Base-by-base conservation (phyloP, 1,139 yeast species). In the Diutina rugosa region DNA sequence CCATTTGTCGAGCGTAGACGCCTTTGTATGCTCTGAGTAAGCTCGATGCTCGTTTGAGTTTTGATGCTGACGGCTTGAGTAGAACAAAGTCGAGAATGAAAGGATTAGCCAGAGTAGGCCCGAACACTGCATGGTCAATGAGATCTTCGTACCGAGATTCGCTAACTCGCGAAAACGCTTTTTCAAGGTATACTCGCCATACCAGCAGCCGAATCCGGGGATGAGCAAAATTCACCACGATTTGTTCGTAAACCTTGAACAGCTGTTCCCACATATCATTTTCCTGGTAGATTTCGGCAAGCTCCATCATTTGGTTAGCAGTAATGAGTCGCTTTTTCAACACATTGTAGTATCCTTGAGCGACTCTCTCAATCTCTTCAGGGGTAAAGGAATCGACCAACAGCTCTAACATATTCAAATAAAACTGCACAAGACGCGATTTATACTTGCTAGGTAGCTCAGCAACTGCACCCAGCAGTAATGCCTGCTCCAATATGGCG, bases 381-480 rank as follows among this genome's bases (percentile, higher is more conserved):
- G 57, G 58, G 12, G 60, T 58, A 4, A 10, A 35, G 6, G 57
- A 61, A 46, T 81, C 79, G 6, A 80, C 78, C 51, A 79, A 72
- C 28, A 88, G 79, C 67, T 88, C 95, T 26, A 86, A 74, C 32
- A 89, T 67, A 63, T 90, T 97, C 45, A 90, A 69, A 64, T 87
- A 89, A 60, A 82, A 81, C 7, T 80, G 71, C 97, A 30, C 41
- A 10, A 49, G 35, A 28, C 35, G 18, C 3, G 35, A 9, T 12
- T 14, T 9, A 4, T 9, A 30, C 6, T 30, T 28, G 26, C 46
- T 18, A 5, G 46, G 26, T 18, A 18, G 12, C 30, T 10, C 26
- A 12, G n/a, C 30, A 6, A 46, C 48, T n/a, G 32, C 51, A 49
- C 12, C 46, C 44, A 32, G 44, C 32, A 57, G 51, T 1, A 59